Evolutionary conservation across 139 green algal genomes (phyloP), one percentile per base, ranked within the genome.

Genomic region (Chlorella ohadii): DNA sequence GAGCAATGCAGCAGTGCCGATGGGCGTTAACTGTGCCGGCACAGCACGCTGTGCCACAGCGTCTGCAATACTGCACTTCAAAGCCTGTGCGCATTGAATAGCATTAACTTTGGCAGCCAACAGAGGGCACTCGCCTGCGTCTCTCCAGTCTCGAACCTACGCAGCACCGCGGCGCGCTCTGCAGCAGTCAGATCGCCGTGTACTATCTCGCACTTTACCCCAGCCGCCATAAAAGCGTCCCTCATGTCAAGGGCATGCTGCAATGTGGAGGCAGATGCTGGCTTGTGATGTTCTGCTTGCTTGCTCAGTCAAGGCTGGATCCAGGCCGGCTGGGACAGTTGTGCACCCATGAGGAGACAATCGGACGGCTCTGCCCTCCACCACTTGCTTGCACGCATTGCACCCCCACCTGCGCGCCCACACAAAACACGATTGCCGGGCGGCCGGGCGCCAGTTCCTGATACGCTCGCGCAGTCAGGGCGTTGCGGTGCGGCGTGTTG

Each of bases 351-450:
- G n/a, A n/a, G n/a, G n/a, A n/a, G n/a, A n/a, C n/a, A n/a, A n/a
- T n/a, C n/a, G n/a, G n/a, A n/a, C n/a, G n/a, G n/a, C n/a, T n/a
- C n/a, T n/a, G n/a, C n/a, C n/a, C n/a, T n/a, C n/a, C n/a, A n/a
- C n/a, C n/a, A n/a, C n/a, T n/a, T n/a, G n/a, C n/a, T n/a, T n/a
- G n/a, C n/a, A n/a, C n/a, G n/a, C n/a, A n/a, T n/a, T n/a, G n/a
- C n/a, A n/a, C 17, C 28, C 44, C 4, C 72, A 78, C 72, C 72
- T 64, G 28, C 28, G 82, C 72, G 33, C 79, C 84, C 11, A 85
- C 78, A 41, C 78, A 82, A 78, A 88, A 88, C 19, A 57, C 84
- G 27, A 88, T 67, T 0, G 78, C 61, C 16, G 71, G 72, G 23
- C 78, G 78, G 44, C 59, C 71, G n/a, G 65, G 1, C 23, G 81